Conservation (phyloP, 2,329 filamentous ascomycete species). For the Phialophora macrospora region DNA sequence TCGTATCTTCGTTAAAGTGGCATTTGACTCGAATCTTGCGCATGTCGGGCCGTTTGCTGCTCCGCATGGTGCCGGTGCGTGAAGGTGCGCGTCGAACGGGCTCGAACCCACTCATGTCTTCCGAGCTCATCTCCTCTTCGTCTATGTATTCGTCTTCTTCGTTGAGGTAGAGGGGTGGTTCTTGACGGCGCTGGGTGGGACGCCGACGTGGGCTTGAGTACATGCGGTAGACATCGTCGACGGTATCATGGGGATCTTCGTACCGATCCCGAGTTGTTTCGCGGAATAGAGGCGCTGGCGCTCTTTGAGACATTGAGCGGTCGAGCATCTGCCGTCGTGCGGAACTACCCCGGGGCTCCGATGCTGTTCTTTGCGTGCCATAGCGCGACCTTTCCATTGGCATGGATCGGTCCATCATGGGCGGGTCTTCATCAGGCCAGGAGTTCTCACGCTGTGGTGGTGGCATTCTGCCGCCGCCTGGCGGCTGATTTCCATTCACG, state of each 20-base stretch:
- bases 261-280: constrained; percentile 43
- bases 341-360: constrained; percentile 55
- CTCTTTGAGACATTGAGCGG: constrained; percentile 39
- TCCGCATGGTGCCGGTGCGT: constrained; percentile 20
- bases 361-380: constrained; percentile 57
- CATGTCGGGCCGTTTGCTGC: constrained; percentile 62
- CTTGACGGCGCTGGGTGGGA: constrained; percentile 32
- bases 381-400: constrained; percentile 45
- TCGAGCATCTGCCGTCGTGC: constrained; percentile 38
- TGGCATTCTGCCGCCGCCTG: constrained; percentile 41
- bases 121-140: constrained; percentile 65
- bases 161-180: constrained; percentile 70
- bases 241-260: constrained; percentile 46
- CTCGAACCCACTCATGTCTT: constrained; percentile 36
- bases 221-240: constrained; percentile 49
- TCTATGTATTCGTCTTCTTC: constrained; percentile 70
- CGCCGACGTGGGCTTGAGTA: constrained; percentile 40
- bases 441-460: constrained; percentile 43
- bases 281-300: constrained; percentile 41
- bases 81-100: constrained; percentile 28
- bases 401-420: constrained; percentile 21
- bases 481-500: constrained; percentile 42
- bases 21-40: constrained; percentile 89
- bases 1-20: constrained; percentile 80
- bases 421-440: constrained; percentile 29